Conservation (phyloP, 208 protist genomes). For the Crithidia acanthocephali region DNA sequence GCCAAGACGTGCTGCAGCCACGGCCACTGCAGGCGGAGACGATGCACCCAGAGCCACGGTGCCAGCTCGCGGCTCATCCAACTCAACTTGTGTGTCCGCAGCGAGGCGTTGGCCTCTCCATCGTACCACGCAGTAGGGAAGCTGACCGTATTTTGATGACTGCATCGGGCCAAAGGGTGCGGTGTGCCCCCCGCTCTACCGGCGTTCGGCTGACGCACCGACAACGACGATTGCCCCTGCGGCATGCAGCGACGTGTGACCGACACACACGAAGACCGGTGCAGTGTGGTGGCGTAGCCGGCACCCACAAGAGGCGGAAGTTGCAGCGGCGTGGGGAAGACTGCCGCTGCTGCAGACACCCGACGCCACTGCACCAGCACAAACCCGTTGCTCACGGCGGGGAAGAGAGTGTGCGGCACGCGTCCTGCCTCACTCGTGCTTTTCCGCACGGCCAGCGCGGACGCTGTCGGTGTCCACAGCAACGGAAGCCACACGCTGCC, state of each 20-base stretch:
- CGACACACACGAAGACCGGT: neutral
- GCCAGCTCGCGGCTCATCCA: constrained; percentile 24
- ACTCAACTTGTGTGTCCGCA: neutral
- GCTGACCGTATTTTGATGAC: neutral
- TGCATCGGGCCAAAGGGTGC: neutral
- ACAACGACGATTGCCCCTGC: neutral
- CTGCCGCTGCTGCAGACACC: neutral
- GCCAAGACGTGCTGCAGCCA: constrained; percentile 41
- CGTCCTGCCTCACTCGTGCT: neutral
- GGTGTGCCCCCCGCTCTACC: neutral
- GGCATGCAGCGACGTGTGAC: constrained; percentile 3
- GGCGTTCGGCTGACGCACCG: neutral
- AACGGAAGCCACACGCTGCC: constrained; percentile 32
- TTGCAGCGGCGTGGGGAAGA: neutral
- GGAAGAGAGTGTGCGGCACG: neutral
- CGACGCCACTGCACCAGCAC: constrained; percentile 30
- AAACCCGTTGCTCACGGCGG: constrained; percentile 28
- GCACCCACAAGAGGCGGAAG: neutral
- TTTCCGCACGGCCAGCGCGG: neutral
- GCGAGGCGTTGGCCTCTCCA: neutral
- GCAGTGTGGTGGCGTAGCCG: neutral
- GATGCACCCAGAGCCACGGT: constrained; percentile 25
- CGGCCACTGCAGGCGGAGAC: constrained; percentile 34
- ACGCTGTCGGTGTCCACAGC: constrained; percentile 19
- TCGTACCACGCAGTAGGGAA: neutral